Evolutionary conservation across 495 filamentous ascomycete species (phyloP).

Genomic region (Annulohypoxylon maeteangense): DNA sequence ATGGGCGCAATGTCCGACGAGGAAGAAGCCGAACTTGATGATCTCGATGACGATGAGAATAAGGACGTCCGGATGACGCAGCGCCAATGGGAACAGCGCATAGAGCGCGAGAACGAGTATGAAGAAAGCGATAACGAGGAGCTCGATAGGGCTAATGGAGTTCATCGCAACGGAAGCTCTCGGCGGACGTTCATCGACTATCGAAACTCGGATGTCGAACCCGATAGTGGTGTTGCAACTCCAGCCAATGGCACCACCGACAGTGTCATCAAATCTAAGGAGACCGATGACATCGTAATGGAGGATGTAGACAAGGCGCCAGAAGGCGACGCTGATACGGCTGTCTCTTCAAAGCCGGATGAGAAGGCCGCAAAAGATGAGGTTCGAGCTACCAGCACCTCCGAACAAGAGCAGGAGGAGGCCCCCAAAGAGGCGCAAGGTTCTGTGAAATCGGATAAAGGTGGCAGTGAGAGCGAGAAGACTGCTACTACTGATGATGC

Average conservation of each 20-base stretch:
- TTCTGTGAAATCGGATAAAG: constrained; percentile 33
- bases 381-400: constrained; percentile 44
- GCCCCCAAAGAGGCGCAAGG: constrained; percentile 21
- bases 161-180: constrained; percentile 69
- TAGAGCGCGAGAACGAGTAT: constrained; percentile 79
- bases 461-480: constrained; percentile 41
- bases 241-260: constrained; percentile 62
- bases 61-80: constrained; percentile 86
- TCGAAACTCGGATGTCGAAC: constrained; percentile 74
- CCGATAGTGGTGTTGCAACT: constrained; percentile 70
- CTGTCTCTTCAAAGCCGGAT: constrained; percentile 47
- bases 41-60: constrained; percentile 90
- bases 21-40: constrained; percentile 86
- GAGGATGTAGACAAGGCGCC: constrained; percentile 63
- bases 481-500: constrained; percentile 13
- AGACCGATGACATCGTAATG: constrained; percentile 72
- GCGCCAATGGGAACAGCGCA: constrained; percentile 82
- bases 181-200: constrained; percentile 76
- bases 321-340: constrained; percentile 37
- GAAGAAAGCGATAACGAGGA: constrained; percentile 92
- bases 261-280: constrained; percentile 59
- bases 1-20: constrained; percentile 78
- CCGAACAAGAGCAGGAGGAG: constrained; percentile 44
- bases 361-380: constrained; percentile 51
- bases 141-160: constrained; percentile 75